Evolutionary conservation across 2,329 filamentous ascomycete species (phyloP).

Genomic region (Pseudocercospora musae): DNA sequence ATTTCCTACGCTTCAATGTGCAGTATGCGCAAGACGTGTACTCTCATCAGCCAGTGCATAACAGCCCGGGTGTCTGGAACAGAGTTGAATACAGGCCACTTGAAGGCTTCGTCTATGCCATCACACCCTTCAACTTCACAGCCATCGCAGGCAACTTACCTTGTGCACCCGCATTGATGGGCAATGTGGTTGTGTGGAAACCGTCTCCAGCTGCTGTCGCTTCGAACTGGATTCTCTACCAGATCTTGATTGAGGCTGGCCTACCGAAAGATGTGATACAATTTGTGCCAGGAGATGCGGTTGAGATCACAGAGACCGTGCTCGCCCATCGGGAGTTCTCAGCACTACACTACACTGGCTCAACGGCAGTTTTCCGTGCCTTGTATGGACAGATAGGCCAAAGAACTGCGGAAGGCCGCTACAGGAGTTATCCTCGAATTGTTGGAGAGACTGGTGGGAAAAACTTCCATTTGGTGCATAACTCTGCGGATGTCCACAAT

Average conservation of each 20-base stretch:
- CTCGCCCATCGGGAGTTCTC: conserved; percentile 78
- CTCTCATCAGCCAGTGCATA: conserved; percentile 77
- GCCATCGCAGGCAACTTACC: conserved; percentile 87
- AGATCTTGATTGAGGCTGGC: conserved; percentile 87
- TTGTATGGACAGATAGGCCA: conserved; percentile 83
- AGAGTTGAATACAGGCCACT: conserved; percentile 83
- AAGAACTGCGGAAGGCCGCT: conserved; percentile 76
- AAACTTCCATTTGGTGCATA: conserved; percentile 86
- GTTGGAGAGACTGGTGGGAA: conserved; percentile 90
- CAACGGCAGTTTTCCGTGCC: conserved; percentile 83
- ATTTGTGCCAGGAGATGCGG: conserved; percentile 85
- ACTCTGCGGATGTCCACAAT: conserved; percentile 72
- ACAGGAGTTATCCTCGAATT: conserved; percentile 80
- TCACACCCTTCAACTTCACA: conserved; percentile 96
- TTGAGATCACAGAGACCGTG: conserved; percentile 74
- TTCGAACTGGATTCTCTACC: conserved; percentile 87
- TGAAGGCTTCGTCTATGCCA: conserved; percentile 92
- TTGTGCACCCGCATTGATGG: conserved; percentile 78
- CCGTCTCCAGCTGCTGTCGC: conserved; percentile 84
- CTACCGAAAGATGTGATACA: conserved; percentile 87
- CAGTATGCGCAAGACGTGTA: conserved; percentile 91
- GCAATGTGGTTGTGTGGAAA: conserved; percentile 96
- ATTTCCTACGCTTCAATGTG: conserved; percentile 89
- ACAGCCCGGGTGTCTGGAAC: conserved; percentile 86
- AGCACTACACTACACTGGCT: conserved; percentile 92